Conservation (phyloP, 176 grass and related monocot species). For the Lolium rigidum region DNA sequence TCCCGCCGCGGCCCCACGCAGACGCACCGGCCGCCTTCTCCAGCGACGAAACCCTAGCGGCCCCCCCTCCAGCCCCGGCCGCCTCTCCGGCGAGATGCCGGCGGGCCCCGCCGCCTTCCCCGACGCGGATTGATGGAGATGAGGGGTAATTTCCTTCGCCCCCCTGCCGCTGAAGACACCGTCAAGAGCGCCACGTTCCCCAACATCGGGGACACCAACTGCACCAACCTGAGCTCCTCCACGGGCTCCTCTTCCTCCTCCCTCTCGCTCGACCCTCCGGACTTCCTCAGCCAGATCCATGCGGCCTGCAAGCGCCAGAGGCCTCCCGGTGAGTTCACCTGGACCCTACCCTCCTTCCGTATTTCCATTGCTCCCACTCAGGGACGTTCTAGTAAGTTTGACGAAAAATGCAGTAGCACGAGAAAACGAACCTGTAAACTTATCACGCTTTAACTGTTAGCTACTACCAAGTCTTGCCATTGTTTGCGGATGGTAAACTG, state of each 20-base stretch:
- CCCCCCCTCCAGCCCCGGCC: neutral
- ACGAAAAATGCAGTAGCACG: neutral
- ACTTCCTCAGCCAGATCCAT: conserved; percentile 68
- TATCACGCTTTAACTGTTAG: neutral
- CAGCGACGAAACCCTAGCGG: conserved; percentile 40
- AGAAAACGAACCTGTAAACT: neutral
- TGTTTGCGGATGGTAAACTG: neutral
- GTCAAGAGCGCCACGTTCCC: conserved; percentile 32
- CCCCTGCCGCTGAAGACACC: conserved; percentile 31
- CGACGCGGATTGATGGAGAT: conserved; percentile 55
- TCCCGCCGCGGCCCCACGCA: neutral
- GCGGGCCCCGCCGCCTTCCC: conserved; percentile 33
- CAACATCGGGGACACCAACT: conserved; percentile 40
- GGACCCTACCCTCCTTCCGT: neutral
- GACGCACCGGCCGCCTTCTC: neutral
- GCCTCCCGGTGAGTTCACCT: conserved; percentile 50
- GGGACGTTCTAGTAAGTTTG: conserved; percentile 32
- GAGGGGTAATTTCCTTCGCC: conserved; percentile 70
- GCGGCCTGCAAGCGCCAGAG: conserved; percentile 82
- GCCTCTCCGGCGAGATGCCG: conserved; percentile 61
- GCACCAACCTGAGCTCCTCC: conserved; percentile 52
- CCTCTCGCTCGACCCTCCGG: conserved; percentile 47
- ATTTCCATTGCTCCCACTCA: conserved; percentile 5
- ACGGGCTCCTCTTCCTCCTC: conserved; percentile 56
- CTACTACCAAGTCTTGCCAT: neutral